Conservation (phyloP, 306 rosid species). For the Ceratonia siliqua region DNA sequence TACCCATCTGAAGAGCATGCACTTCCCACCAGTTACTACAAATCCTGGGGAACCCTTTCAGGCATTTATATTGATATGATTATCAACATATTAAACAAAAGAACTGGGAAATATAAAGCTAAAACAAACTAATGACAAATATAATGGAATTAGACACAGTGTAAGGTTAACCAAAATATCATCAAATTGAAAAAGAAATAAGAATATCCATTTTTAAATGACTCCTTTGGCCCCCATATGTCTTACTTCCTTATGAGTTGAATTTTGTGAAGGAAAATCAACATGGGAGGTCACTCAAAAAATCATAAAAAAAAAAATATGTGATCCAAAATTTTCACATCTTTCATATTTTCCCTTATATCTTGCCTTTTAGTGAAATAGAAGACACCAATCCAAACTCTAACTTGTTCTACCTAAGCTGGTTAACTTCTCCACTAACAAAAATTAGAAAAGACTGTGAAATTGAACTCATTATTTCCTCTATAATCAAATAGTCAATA, state of each 20-base stretch:
- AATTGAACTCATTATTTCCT: background rate
- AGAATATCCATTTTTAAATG: background rate
- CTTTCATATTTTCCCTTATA: background rate
- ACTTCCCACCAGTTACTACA: slow-evolving; percentile 92
- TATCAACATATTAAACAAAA: slow-evolving; percentile 17
- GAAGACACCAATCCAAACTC: background rate
- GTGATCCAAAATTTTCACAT: background rate
- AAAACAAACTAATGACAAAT: background rate
- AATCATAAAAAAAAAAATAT: background rate
- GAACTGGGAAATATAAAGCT: background rate
- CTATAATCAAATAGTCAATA: background rate
- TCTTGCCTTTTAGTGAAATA: background rate
- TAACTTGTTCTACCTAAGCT: background rate
- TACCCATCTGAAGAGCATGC: slow-evolving; percentile 84
- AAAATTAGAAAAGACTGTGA: background rate
- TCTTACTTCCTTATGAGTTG: background rate
- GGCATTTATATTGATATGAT: slow-evolving; percentile 1
- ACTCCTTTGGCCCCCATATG: background rate
- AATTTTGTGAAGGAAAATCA: background rate
- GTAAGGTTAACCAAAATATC: background rate
- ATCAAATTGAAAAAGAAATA: background rate
- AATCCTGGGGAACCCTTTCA: slow-evolving; percentile 94
- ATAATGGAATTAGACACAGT: background rate
- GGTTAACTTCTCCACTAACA: background rate
- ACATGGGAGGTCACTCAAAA: background rate